A percentile compares a stretch with the other conserved stretches of the same genome.
Evolutionary conservation across 2,329 filamentous ascomycete species (phyloP).

Genomic region (Sordariomycetes sp.): DNA sequence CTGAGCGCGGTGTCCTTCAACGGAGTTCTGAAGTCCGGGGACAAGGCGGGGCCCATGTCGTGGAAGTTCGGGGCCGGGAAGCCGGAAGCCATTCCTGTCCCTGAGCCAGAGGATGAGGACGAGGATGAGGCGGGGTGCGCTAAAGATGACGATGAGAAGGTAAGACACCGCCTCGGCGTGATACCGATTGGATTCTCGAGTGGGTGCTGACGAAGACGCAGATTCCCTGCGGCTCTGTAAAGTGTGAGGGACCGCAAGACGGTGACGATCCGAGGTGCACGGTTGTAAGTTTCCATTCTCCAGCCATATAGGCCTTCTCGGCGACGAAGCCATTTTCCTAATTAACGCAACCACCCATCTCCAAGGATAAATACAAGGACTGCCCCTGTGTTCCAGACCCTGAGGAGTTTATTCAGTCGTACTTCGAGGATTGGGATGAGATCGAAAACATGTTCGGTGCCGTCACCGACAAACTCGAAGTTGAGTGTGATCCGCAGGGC

Average conservation of each 20-base stretch:
- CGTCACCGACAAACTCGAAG: background rate
- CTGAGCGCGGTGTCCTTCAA: background rate
- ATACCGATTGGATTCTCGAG: too few species aligned
- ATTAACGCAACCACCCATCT: background rate
- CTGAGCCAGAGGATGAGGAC: background rate
- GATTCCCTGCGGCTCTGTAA: too few species aligned
- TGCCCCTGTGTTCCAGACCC: background rate
- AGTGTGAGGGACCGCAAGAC: too few species aligned
- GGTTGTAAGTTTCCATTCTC: too few species aligned
- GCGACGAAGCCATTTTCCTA: too few species aligned
- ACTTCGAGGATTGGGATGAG: background rate
- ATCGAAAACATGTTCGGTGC: background rate
- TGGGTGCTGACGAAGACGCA: too few species aligned
- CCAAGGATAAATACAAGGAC: background rate
- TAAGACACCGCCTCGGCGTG: too few species aligned
- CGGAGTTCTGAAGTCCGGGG: background rate
- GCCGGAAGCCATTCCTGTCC: background rate
- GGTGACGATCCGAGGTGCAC: too few species aligned
- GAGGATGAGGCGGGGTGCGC: background rate
- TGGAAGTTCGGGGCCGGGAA: background rate
- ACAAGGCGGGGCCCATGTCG: background rate
- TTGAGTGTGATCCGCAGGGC: background rate
- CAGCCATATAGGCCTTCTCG: too few species aligned
- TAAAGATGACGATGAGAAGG: background rate
- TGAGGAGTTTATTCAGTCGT: background rate